Conservation (phyloP, 345 rosid species). For the Populus deltoides region DNA sequence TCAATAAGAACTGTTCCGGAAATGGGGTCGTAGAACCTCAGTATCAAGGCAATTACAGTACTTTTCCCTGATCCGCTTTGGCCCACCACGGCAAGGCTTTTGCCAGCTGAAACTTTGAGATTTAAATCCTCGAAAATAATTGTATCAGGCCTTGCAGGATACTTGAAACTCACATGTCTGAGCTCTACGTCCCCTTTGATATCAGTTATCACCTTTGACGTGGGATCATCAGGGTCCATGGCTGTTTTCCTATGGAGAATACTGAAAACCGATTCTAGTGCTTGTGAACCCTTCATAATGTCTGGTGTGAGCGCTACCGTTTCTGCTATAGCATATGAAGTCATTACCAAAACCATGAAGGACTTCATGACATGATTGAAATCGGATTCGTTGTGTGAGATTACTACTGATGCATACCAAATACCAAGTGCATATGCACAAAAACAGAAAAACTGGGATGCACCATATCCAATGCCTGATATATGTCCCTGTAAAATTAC, state of each 20-base stretch:
- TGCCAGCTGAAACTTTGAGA: conserved; percentile 51
- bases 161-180: conserved; percentile 55
- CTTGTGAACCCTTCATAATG: conserved; percentile 84
- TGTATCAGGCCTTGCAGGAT: conserved; percentile 66
- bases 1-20: conserved; percentile 57
- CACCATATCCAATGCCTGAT: conserved; percentile 72
- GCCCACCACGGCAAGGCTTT: conserved; percentile 73
- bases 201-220: conserved; percentile 35
- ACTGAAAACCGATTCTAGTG: conserved; percentile 63
- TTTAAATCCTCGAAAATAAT: conserved; percentile 47
- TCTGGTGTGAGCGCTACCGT: conserved; percentile 85
- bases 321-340: conserved; percentile 65
- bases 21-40: conserved; percentile 69
- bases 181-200: conserved; percentile 61
- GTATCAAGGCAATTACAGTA: conserved; percentile 58
- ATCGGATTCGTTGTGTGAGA: conserved; percentile 44
- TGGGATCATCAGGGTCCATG: conserved; percentile 42
- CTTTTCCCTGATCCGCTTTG: conserved; percentile 90
- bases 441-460: conserved; percentile 56
- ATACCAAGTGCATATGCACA: conserved; percentile 82
- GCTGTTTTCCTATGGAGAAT: conserved; percentile 55
- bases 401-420: conserved; percentile 73
- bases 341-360: conserved; percentile 65
- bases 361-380: conserved; percentile 58
- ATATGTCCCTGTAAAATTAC: conserved; percentile 64